Evolutionary conservation across 2,329 filamentous ascomycete species (phyloP).

Genomic region (Aspergillus quadricinctus): DNA sequence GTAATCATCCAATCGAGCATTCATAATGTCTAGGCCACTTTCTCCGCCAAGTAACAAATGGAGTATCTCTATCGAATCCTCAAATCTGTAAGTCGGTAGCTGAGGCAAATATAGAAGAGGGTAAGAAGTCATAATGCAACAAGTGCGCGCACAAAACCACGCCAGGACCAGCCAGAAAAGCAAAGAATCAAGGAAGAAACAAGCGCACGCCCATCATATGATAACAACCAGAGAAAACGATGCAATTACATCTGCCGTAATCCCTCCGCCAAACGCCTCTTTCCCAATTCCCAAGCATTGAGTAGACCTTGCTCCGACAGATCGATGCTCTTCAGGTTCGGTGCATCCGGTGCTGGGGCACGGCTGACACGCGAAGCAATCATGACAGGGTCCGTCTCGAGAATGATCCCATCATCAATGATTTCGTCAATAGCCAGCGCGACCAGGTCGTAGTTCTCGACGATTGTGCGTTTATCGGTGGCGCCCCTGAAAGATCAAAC

Average conservation of each 20-base stretch:
- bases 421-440: slow-evolving; percentile 93
- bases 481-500: slow-evolving; percentile 62
- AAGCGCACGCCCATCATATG: slow-evolving; percentile 10
- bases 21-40: not conserved
- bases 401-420: slow-evolving; percentile 89
- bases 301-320: slow-evolving; percentile 92
- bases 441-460: slow-evolving; percentile 98
- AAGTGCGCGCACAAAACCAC: slow-evolving; percentile 26
- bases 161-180: slow-evolving; percentile 36
- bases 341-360: slow-evolving; percentile 82
- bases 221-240: slow-evolving; percentile 13
- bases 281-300: slow-evolving; percentile 90
- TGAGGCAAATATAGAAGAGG: slow-evolving; percentile 7
- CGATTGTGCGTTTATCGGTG: slow-evolving; percentile 93
- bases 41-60: slow-evolving; percentile 1
- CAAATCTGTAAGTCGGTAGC: not conserved
- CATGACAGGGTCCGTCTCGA: slow-evolving; percentile 94
- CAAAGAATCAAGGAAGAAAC: slow-evolving; percentile 16
- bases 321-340: slow-evolving; percentile 87
- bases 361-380: slow-evolving; percentile 89
- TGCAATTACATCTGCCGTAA: slow-evolving; percentile 57
- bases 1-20: not conserved
- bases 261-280: slow-evolving; percentile 85
- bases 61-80: slow-evolving; percentile 23
- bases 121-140: slow-evolving; percentile 15